A percentile compares a stretch with the other conserved stretches of the same genome.
Conservation (phyloP, 2,329 filamentous ascomycete genomes). For the Elsinoe perseae region DNA sequence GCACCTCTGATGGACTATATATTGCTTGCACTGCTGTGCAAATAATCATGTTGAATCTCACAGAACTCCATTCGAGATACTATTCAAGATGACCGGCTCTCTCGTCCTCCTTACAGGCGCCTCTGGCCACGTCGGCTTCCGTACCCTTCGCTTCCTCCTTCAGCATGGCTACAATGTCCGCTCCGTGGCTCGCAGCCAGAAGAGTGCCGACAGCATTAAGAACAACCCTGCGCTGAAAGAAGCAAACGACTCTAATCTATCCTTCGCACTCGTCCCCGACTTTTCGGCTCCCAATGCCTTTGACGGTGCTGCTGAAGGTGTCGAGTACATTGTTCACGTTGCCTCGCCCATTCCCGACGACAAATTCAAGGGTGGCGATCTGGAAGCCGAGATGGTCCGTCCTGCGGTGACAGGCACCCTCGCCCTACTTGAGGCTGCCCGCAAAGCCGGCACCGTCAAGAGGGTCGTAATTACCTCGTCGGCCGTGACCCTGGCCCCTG, state of each 20-base stretch:
- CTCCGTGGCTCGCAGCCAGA: constrained; percentile 30
- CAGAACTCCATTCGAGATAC: not conserved
- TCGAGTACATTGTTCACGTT: constrained; percentile 26
- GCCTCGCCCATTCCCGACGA: constrained; percentile 23
- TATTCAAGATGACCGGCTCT: constrained; percentile 10
- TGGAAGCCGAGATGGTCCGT: constrained; percentile 16
- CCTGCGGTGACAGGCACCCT: constrained; percentile 32
- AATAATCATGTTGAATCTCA: no score
- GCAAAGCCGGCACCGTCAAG: constrained; percentile 30
- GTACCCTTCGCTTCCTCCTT: constrained; percentile 29
- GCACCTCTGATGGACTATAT: not conserved
- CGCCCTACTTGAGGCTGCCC: constrained; percentile 33
- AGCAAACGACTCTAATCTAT: constrained; percentile 23
- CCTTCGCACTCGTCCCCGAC: constrained; percentile 31
- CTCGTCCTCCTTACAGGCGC: constrained; percentile 32
- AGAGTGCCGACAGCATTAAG: constrained; percentile 27
- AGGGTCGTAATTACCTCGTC: constrained; percentile 38
- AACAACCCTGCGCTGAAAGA: constrained; percentile 25
- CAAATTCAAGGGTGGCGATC: not conserved
- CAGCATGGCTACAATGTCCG: constrained; percentile 33
- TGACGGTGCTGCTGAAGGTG: constrained; percentile 29
- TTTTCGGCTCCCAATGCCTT: constrained; percentile 27
- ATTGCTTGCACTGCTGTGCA: not conserved
- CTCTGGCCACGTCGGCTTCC: constrained; percentile 34
- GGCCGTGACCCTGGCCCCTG: constrained; percentile 20